Base-by-base conservation (phyloP, 2,329 filamentous ascomycete species). In the Coniella vitis region DNA sequence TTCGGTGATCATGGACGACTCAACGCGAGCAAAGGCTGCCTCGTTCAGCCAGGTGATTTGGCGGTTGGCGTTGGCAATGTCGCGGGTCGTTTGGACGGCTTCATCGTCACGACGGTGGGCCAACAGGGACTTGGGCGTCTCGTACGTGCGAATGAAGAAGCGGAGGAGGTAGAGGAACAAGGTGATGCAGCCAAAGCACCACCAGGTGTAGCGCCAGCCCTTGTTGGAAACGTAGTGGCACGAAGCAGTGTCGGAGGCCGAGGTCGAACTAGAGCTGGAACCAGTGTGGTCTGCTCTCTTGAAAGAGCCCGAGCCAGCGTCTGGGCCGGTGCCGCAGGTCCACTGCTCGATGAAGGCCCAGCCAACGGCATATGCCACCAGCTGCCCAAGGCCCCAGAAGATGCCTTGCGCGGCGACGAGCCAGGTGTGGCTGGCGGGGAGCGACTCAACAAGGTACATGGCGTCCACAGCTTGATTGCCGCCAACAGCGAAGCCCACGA, bases 101-200 rank as follows among this genome's bases (percentile, higher is more conserved):
- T 45, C 43, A 17, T 25, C 43, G 32, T 45, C 43, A 22, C 43
- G 43, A 19, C 34, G 43, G 31, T 32, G 43, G 31, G 43, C 43
- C 32, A 45, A 32, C 17, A 45, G 43, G 31, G 43, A 45, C 20
- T 45, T 45, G 32, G 43, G 43, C 12, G 43, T 45, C 43, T 45
- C 43, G 20, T 38, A 25, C 43, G 37, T 36, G n/a, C 43, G 34
- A 10, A 45, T n/a, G 17, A 32, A 36, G 32, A 45, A 45, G 35
- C 43, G 43, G 4, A 45, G 32, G 43, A 45, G 43, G 43, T 45
- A 45, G 34, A 45, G 34, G 43, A 45, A 45, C 19, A 45, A 32
- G 16, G 43, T 45, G 43, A 45, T 45, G 43, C 43, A 45, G 43
- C 43, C 43, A 21, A 45, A 45, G 34, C 43, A 45, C 43, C 43